Evolutionary conservation across 164 flowering plant species (phyloP).

Genomic region (Pachysandra terminalis): DNA sequence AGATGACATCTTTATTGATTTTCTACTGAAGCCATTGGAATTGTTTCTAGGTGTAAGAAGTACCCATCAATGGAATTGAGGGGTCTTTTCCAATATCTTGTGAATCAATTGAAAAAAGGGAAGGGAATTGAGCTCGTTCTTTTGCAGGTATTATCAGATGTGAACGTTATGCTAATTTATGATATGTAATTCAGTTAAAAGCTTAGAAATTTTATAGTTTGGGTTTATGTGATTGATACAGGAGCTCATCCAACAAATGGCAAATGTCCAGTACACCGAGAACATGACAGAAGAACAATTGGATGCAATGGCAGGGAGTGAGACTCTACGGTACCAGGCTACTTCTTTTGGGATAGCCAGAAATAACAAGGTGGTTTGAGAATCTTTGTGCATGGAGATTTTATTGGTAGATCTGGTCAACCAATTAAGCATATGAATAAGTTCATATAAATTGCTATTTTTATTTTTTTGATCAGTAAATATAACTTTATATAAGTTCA

Average conservation of each 20-base stretch:
- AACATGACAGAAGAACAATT: constrained; percentile 98
- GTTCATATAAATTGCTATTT: too few species aligned
- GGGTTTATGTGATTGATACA: constrained; percentile 20
- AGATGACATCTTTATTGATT: neutral
- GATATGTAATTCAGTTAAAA: neutral
- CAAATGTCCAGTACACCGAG: constrained; percentile 96
- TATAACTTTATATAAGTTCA: too few species aligned
- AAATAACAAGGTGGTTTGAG: constrained; percentile 76
- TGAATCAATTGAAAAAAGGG: constrained; percentile 90
- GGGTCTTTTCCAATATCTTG: constrained; percentile 98
- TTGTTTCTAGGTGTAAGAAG: constrained; percentile 80
- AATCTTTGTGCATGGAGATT: neutral
- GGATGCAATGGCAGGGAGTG: constrained; percentile 99
- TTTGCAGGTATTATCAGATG: constrained; percentile 64
- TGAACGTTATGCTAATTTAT: neutral
- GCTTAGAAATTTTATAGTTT: neutral
- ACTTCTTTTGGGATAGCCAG: constrained; percentile 88
- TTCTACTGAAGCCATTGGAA: constrained; percentile 1
- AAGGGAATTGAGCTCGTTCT: constrained; percentile 95
- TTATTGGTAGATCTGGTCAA: neutral
- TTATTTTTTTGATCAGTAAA: too few species aligned
- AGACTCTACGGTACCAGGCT: constrained; percentile 94
- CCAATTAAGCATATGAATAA: too few species aligned
- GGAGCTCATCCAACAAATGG: constrained; percentile 99
- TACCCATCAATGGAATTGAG: constrained; percentile 98